Conservation (phyloP, 1,139 yeast species). For the Eremothecium cymbalariae region DNA sequence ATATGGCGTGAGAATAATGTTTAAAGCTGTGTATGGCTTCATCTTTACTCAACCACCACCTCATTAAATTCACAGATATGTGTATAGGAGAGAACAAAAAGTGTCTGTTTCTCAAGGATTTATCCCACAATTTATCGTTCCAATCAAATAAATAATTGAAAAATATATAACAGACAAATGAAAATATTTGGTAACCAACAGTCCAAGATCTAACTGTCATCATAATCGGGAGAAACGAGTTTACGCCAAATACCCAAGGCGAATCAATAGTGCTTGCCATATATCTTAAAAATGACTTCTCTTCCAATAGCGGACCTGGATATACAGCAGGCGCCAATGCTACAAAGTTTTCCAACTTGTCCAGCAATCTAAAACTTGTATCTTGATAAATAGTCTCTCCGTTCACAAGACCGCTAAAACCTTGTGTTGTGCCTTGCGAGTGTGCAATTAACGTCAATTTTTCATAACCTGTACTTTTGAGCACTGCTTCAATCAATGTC, state of each 20-base stretch:
- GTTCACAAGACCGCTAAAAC: conserved; percentile 52
- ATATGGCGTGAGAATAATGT: conserved; percentile 22
- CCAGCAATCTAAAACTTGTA: conserved; percentile 37
- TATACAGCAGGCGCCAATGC: conserved; percentile 87
- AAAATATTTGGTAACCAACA: conserved; percentile 45
- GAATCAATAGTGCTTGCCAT: conserved; percentile 34
- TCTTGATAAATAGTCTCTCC: conserved; percentile 24
- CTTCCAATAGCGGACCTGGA: conserved; percentile 65
- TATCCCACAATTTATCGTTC: conserved; percentile 75
- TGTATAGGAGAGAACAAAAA: conserved; percentile 82
- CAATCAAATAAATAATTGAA: conserved; percentile 81
- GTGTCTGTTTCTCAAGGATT: conserved; percentile 55
- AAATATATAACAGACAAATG: conserved; percentile 63
- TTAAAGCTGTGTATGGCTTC: conserved; percentile 23
- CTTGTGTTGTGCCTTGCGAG: conserved; percentile 90
- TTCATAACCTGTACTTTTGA: conserved; percentile 29
- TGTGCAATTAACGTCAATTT: conserved; percentile 68
- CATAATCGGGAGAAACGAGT: conserved; percentile 54
- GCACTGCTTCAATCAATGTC: conserved; percentile 56
- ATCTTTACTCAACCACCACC: conserved; percentile 66
- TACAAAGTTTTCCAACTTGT: conserved; percentile 55
- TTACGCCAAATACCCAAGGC: conserved; percentile 49
- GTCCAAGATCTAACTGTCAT: conserved; percentile 42
- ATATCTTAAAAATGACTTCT: conserved; percentile 42
- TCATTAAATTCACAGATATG: conserved; percentile 72